A percentile compares a stretch with the other conserved stretches of the same genome.
These are phyloP conservation scores for Fusarium udum DNA, from an alignment of 2,329 filamentous ascomycete genomes.

Conservation along the genomic window DNA sequence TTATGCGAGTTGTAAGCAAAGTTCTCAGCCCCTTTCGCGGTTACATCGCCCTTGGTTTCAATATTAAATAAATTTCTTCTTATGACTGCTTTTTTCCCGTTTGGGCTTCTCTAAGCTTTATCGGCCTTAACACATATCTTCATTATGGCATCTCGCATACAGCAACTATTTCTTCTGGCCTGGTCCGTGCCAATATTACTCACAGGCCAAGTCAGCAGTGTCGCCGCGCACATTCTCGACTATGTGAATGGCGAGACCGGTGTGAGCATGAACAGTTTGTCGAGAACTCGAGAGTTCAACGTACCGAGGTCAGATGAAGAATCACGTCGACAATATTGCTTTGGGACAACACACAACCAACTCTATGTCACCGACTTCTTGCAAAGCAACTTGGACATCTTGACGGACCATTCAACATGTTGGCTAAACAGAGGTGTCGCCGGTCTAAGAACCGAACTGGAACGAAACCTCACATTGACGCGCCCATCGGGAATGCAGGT, in stretches of 20 bases:
- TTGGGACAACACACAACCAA: background rate
- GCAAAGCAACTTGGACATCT: background rate
- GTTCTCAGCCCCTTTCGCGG: background rate
- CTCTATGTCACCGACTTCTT: background rate
- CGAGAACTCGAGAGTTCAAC: accelerated
- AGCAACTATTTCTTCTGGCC: background rate
- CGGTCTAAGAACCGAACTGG: background rate
- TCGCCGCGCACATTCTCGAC: background rate
- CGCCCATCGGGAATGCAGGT: background rate
- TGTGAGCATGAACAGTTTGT: background rate
- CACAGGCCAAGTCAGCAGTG: background rate
- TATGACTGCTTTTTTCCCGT: background rate
- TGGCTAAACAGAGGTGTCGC: background rate
- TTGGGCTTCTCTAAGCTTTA: accelerated
- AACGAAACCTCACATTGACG: background rate
- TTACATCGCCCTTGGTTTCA: background rate
- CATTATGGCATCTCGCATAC: background rate
- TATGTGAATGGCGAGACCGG: background rate
- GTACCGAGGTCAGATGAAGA: background rate
- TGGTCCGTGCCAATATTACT: background rate
- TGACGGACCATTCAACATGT: background rate
- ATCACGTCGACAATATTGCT: accelerated
- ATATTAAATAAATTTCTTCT: background rate
- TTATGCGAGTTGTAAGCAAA: background rate
- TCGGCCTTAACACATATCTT: accelerated